Base-by-base conservation (phyloP, 495 filamentous ascomycete genomes). In the Cairneyella variabilis region DNA sequence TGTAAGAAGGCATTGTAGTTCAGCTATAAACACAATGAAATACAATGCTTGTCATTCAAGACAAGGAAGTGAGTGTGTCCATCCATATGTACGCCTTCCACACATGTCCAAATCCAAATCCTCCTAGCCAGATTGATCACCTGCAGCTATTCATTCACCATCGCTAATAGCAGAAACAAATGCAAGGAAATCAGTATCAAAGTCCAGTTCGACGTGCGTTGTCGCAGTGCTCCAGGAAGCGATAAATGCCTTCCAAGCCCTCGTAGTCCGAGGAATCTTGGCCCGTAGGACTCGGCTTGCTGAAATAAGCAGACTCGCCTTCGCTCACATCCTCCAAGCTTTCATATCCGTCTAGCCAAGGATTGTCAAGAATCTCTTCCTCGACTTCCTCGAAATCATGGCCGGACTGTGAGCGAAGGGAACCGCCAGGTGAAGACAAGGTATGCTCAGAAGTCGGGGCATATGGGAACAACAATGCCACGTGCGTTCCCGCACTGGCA, bases 201-300 rank as follows among this genome's bases (percentile, higher is more conserved):
- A 28, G 58, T 54, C 58, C n/a, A n/a, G n/a, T 64, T 44, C 70
- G 74, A 45, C 66, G 69, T 37, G 83, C 78, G 16, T 73, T 72
- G 66, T 96, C 89, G 64, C 91, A 93, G 58, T 95, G 87, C 64
- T 88, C 88, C 42, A 97, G 61, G 66, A 96, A 97, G 36, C 79
- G 79, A 66, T 91, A 89, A 17, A 97, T 90, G 0, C 91, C 92
- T 59, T 95, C 86, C 14, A 89, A 67, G 7, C 89, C 89, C 56
- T 92, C 88, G 62, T 87, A 91, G 30, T 84, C 69, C 14, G 71
- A 70, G 1, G 64, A 43, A 32, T 76, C 69, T 6, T 66, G 64
- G 38, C 72, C 74, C 55, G 65, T 70, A 18, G 57, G 61, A n/a
- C n/a, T n/a, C 14, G 69, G 70, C 48, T 78, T 71, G 5, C 73